A percentile compares a stretch with the other conserved stretches of the same genome.
These are phyloP conservation scores for Petrea volubilis DNA, from an alignment of 257 asterid species.

Conservation along the genomic window DNA sequence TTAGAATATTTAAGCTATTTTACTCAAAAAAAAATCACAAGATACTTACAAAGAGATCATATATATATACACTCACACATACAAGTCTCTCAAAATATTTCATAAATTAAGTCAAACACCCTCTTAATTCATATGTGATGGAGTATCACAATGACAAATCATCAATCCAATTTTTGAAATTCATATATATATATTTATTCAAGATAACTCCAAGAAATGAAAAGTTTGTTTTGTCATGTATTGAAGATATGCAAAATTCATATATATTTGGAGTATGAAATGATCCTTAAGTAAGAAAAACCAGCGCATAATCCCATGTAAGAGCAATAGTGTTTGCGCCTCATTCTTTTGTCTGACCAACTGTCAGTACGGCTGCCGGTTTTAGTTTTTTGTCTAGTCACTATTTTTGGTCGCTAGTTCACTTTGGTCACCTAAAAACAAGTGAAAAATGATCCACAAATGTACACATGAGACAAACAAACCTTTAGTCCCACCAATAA, in stretches of 20 bases:
- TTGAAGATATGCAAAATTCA: neutral
- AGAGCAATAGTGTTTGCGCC: conserved; percentile 28
- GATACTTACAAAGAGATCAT: no score
- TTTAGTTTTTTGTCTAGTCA: conserved; percentile 39
- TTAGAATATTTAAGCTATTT: no score
- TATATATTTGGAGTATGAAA: neutral
- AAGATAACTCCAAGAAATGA: conserved; percentile 17
- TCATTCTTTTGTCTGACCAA: conserved; percentile 30
- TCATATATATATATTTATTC: no score
- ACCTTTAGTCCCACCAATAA: conserved; percentile 22
- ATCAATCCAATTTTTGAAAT: no score
- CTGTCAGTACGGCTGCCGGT: neutral
- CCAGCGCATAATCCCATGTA: neutral
- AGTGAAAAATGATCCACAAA: neutral
- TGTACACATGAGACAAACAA: conserved; percentile 14
- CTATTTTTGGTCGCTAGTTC: conserved; percentile 18
- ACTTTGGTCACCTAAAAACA: neutral
- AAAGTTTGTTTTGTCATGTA: conserved; percentile 26
- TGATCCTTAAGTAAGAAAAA: no score
- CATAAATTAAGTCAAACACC: no score
- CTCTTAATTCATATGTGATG: no score
- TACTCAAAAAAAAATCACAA: no score
- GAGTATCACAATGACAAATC: no score
- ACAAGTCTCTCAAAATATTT: no score
- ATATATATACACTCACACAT: no score